Percentiles rank a stretch among this genome's conserved stretches.
Conservation (phyloP, 441 rosid species). For the Kokia cookei region DNA sequence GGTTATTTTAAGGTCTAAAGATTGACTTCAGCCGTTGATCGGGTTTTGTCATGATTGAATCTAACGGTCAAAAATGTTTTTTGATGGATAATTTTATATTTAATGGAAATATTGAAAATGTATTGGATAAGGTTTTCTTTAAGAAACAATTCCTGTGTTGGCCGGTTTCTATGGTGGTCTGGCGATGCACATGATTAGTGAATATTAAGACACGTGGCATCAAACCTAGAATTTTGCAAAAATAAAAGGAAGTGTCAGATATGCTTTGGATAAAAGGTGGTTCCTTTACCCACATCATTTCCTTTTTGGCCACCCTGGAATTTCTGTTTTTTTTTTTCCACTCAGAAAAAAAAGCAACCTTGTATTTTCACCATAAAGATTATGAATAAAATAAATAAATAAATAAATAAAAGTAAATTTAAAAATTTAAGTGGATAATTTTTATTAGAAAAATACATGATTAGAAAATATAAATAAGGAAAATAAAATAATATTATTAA, state of each 20-base stretch:
- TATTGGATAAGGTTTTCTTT: conserved; percentile 28
- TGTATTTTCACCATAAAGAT: background rate
- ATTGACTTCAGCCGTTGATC: conserved; percentile 17
- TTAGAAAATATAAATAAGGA: no score
- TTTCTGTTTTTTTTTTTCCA: no score
- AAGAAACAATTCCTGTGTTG: background rate
- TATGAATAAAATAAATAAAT: no score
- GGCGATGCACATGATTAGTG: background rate
- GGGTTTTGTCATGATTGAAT: conserved; percentile 4
- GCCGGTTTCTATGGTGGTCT: conserved; percentile 11
- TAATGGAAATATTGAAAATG: background rate
- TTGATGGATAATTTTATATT: background rate
- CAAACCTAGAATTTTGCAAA: background rate
- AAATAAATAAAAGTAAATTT: no score
- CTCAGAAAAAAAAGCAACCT: background rate
- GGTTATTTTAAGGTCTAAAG: conserved; percentile 2
- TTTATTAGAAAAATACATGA: no score
- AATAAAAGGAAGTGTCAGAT: conserved; percentile 4
- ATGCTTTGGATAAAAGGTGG: conserved; percentile 11
- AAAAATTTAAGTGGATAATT: no score
- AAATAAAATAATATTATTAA: no score
- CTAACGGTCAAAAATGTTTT: conserved; percentile 16
- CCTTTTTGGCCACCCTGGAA: background rate
- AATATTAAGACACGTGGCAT: conserved; percentile 14
- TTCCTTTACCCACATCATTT: background rate